Percentiles rank a stretch among this genome's conserved stretches.
These are phyloP conservation scores for Venturia pyrina DNA, from an alignment of 2,329 filamentous ascomycete species.

Conservation along the genomic window DNA sequence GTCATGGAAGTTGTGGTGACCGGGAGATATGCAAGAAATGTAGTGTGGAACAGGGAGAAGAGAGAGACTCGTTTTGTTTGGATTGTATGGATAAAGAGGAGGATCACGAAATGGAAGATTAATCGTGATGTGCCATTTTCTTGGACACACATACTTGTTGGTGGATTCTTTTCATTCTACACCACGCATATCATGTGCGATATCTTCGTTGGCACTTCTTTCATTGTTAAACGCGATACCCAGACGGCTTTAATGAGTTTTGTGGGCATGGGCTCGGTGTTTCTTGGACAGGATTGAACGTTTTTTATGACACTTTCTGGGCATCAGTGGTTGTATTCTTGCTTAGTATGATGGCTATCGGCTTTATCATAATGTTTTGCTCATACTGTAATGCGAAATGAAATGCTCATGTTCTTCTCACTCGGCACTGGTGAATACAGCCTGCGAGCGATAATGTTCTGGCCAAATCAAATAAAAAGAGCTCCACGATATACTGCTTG, in stretches of 20 bases:
- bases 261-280: not conserved
- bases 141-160: not conserved
- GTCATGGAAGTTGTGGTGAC: slow-evolving; percentile 39
- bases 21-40: slow-evolving; percentile 23
- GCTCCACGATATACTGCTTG: not conserved
- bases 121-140: not conserved
- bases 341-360: not conserved
- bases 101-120: slow-evolving; percentile 9
- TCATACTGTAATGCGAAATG: not conserved
- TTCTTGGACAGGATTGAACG: not conserved
- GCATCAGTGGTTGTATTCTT: not conserved
- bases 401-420: not conserved
- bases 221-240: not conserved
- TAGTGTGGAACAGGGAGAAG: slow-evolving; percentile 7
- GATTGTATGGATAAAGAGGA: not conserved
- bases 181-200: not conserved
- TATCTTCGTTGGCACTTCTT: not conserved
- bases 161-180: not conserved
- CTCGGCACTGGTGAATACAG: not conserved
- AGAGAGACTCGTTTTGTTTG: slow-evolving; percentile 3
- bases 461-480: not conserved
- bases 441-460: not conserved
- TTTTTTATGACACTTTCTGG: not conserved
- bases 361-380: not conserved
- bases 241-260: not conserved